Base-by-base conservation (phyloP, 2,329 filamentous ascomycete genomes). In the Alternaria sp. region DNA sequence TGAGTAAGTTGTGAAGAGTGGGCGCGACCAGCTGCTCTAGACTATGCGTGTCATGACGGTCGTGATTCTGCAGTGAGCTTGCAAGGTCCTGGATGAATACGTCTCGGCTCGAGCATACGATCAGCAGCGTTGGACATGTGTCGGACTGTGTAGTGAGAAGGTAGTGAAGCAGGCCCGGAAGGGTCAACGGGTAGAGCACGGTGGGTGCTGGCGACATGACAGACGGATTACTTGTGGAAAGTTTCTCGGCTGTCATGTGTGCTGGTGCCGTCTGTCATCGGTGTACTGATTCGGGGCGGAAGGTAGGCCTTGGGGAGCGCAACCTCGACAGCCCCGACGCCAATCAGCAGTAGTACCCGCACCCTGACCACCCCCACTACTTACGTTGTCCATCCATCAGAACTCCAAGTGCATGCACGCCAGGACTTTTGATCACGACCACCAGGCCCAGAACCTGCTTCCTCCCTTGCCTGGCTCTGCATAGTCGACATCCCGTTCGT, bases 1-100 rank as follows among this genome's bases (percentile, higher is more conserved):
- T 85, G 48, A 89, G 86, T 28, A 94, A 83, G 64, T 92, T 86
- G 56, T 89, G 85, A 14, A 97, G 86, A 0, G 91, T 89, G 28
- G 89, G 86, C 16, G 83, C 81, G 7, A 92, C 79, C 8, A 93
- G 81, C 34, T 75, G 62, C 38, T 64, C 68, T 34, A 68, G 59
- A 20, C 55, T 58, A 32, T 66, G 62, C 46, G 56, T 54, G 43
- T 59, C 49, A 4, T 48, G 44, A 50, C 60, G 44, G 18, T 25
- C 44, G 40, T 66, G 59, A 25, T 60, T 63, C 75, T 72, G 62
- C 50, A 88, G 73, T 28, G 88, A 84, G 12, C 82, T 71, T 38
- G 82, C 70, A 20, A 94, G 81, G 20, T 87, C 81, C 2, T 83
- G 74, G 11, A 93, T 76, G 70, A 97, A 97, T 2, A 84, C 83